phyloP scores from a whole-genome alignment of 2,329 filamentous ascomycete genomes.

The Botrytis fabae region DNA sequence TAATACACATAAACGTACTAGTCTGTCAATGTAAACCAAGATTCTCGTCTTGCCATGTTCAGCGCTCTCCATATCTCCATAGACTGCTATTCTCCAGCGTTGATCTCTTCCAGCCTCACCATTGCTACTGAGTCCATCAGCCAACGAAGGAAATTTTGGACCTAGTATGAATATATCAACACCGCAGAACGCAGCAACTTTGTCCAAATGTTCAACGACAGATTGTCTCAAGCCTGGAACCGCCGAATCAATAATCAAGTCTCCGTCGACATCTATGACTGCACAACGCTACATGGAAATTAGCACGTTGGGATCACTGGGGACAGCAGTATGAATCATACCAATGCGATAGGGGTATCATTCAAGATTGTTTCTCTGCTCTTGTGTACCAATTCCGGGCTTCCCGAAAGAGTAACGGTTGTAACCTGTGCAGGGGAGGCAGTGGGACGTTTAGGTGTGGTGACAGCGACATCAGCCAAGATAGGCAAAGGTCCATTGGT shows the following conservation, averaged over 20 bases:
- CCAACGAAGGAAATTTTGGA: constrained; percentile 77
- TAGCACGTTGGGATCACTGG: constrained; percentile 32
- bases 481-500: constrained; percentile 69
- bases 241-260: constrained; percentile 75
- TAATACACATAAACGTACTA: constrained; percentile 28
- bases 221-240: constrained; percentile 68
- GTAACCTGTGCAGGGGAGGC: constrained; percentile 59
- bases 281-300: constrained; percentile 71
- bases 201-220: constrained; percentile 82
- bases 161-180: constrained; percentile 96
- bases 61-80: constrained; percentile 89
- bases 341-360: constrained; percentile 87
- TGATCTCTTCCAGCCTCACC: constrained; percentile 79
- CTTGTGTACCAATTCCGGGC: constrained; percentile 83
- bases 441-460: constrained; percentile 71
- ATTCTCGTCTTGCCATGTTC: constrained; percentile 97
- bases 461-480: constrained; percentile 81
- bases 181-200: constrained; percentile 82
- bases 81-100: constrained; percentile 89
- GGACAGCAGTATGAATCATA: constrained; percentile 50
- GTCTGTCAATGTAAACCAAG: constrained; percentile 85
- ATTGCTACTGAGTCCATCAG: constrained; percentile 71
- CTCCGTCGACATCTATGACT: constrained; percentile 88
- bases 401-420: constrained; percentile 87
- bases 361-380: constrained; percentile 88